These are phyloP conservation scores for Ambrosia artemisiifolia DNA, from an alignment of 129 eudicot genomes.

Conservation along the genomic window DNA sequence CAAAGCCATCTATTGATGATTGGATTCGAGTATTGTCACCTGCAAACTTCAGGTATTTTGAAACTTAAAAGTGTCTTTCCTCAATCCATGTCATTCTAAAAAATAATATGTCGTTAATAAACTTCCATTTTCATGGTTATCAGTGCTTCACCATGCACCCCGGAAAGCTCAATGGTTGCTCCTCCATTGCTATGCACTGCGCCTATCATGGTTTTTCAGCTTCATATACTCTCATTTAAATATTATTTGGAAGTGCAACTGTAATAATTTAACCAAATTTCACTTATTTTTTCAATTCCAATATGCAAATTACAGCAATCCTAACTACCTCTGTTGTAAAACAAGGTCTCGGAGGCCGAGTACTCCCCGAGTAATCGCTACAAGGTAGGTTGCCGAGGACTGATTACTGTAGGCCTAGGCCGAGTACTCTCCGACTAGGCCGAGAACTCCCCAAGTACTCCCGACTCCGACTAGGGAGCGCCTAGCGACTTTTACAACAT, in stretches of 20 bases:
- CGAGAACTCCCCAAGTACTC: background rate
- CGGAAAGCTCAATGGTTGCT: conserved; percentile 48
- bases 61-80: background rate
- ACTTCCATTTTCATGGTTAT: conserved; percentile 13
- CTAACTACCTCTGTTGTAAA: conserved; percentile 58
- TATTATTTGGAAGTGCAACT: background rate
- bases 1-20: conserved; percentile 64
- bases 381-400: no score
- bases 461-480: no score
- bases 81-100: background rate
- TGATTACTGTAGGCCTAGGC: no score
- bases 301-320: conserved; percentile 74
- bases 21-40: conserved; percentile 98
- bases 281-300: conserved; percentile 42
- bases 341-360: no score
- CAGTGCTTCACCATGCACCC: conserved; percentile 64
- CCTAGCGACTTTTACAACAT: no score
- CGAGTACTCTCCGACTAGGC: conserved; percentile 56
- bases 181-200: conserved; percentile 85
- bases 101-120: background rate
- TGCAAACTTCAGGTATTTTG: conserved; percentile 69
- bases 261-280: background rate
- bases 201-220: conserved; percentile 70
- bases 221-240: conserved; percentile 1
- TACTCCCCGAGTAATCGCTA: no score